Evolutionary conservation across 176 grass and related monocot genomes (phyloP), one percentile per base, ranked within the genome.

Genomic region (Oryza officinalis): DNA sequence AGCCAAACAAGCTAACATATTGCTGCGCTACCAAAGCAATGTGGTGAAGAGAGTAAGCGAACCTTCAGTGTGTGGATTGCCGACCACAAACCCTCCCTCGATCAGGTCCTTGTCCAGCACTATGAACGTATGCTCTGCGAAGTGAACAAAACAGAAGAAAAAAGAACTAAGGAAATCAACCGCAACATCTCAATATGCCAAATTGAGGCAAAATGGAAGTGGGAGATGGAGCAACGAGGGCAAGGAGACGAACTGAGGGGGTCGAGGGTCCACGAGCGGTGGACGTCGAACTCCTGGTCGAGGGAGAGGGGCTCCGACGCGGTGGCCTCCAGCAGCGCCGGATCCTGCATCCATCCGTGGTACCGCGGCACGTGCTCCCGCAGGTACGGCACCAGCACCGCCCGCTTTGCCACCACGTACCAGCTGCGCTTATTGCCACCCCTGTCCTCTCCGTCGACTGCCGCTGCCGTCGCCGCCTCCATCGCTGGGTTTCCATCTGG

Each of bases 271-370:
- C 93, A 99, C 8, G 89, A 97, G 80, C 89, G 85, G 72, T 92
- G 94, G 83, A 92, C 87, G 15, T 97, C 63, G 80, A 94, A 94
- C 80, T 97, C 92, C 77, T 97, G 87, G 49, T 68, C 73, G 25
- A 94, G 85, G 40, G 91, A 86, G 71, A 99, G 87, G 14, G 93
- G 93, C 80, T 99, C 96, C 41, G 91, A 94, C 77, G 91, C 96
- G 17, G 93, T 94, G 81, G 91, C 93, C 77, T 91, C 76, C 69
- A 96, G 93, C 77, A 96, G 89, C 18, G 85, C 83, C 40, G 92
- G 90, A 77, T 97, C 92, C 70, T 92, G 87, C 89, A 97, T 97
- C 94, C 94, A 97, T 69, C 79, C 78, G 65, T 96, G 91, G 91
- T 99, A 94, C 65, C 73, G 85, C 30, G 83, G 89, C 20, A 99